Percentiles rank a stretch among this genome's conserved stretches.
phyloP scores from a whole-genome alignment of 2,329 filamentous ascomycete genomes.

The Calonectria hongkongensis region DNA sequence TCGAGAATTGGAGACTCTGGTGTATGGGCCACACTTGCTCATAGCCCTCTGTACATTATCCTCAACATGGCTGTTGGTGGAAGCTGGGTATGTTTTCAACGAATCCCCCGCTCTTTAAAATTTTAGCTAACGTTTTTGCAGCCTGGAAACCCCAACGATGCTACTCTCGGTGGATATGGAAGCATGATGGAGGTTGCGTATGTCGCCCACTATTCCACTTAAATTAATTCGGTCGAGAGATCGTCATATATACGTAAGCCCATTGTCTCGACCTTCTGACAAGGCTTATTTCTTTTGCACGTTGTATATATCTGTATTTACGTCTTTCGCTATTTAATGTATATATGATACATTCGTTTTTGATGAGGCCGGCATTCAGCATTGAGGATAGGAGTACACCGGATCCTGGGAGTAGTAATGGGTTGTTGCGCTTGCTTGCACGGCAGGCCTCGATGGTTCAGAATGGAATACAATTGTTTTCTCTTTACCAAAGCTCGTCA shows the following conservation, averaged over 20 bases:
- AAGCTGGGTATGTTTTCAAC: slow-evolving; percentile 63
- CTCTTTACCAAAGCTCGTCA: too few species aligned
- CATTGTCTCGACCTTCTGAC: background rate
- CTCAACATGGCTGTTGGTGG: slow-evolving; percentile 73
- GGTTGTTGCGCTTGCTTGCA: background rate
- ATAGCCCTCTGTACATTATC: slow-evolving; percentile 69
- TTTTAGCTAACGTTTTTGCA: slow-evolving; percentile 47
- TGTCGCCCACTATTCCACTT: slow-evolving; percentile 62
- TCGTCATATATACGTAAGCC: too few species aligned
- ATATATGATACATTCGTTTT: background rate
- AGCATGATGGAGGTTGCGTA: slow-evolving; percentile 70
- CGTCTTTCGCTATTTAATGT: too few species aligned
- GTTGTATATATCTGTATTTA: slow-evolving; percentile 1
- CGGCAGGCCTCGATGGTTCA: background rate
- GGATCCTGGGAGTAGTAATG: background rate
- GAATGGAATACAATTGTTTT: background rate
- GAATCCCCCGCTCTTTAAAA: fast-evolving
- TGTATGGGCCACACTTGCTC: slow-evolving; percentile 68
- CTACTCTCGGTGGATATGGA: slow-evolving; percentile 64
- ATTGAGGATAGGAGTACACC: background rate
- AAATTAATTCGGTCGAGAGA: background rate
- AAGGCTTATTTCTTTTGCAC: background rate
- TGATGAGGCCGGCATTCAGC: background rate
- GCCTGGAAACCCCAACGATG: slow-evolving; percentile 67
- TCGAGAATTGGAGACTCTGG: slow-evolving; percentile 63